Percentiles rank a stretch among this genome's conserved stretches.
Evolutionary conservation across 305 asterid species (phyloP).

Genomic region (Stenogyne calaminthoides): DNA sequence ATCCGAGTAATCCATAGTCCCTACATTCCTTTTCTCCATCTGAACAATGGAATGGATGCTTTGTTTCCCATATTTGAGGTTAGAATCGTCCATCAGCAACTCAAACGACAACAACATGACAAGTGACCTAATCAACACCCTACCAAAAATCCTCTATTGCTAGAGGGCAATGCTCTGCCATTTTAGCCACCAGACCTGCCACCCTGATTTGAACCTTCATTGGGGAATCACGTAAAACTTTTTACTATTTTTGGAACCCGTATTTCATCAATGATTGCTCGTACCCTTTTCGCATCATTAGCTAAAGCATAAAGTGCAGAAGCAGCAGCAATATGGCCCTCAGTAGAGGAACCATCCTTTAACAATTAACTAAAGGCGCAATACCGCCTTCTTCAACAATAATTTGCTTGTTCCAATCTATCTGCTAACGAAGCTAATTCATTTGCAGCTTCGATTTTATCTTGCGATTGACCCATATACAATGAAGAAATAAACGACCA

Average conservation of each 20-base stretch:
- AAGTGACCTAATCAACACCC: slow-evolving; percentile 77
- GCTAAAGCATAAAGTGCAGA: slow-evolving; percentile 53
- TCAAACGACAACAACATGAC: slow-evolving; percentile 68
- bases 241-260: slow-evolving; percentile 64
- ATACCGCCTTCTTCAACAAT: slow-evolving; percentile 88
- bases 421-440: no score
- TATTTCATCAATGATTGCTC: slow-evolving; percentile 45
- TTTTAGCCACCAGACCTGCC: slow-evolving; percentile 65
- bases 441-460: slow-evolving; percentile 72
- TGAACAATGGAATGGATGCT: slow-evolving; percentile 64
- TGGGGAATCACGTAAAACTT: slow-evolving; percentile 57
- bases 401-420: slow-evolving; percentile 67
- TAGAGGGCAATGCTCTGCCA: slow-evolving; percentile 57
- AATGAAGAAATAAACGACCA: slow-evolving; percentile 76
- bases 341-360: slow-evolving; percentile 57
- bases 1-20: slow-evolving; percentile 28
- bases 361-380: slow-evolving; percentile 63
- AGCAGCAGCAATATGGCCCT: slow-evolving; percentile 76
- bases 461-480: slow-evolving; percentile 58
- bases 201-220: slow-evolving; percentile 62
- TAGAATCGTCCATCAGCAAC: slow-evolving; percentile 30
- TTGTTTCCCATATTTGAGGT: slow-evolving; percentile 42
- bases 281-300: slow-evolving; percentile 53
- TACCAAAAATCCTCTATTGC: slow-evolving; percentile 75
- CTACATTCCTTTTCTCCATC: slow-evolving; percentile 56